Evolutionary conservation across 2,329 filamentous ascomycete species (phyloP), one percentile per base, ranked within the genome.

Genomic region (Fusarium xylarioides): DNA sequence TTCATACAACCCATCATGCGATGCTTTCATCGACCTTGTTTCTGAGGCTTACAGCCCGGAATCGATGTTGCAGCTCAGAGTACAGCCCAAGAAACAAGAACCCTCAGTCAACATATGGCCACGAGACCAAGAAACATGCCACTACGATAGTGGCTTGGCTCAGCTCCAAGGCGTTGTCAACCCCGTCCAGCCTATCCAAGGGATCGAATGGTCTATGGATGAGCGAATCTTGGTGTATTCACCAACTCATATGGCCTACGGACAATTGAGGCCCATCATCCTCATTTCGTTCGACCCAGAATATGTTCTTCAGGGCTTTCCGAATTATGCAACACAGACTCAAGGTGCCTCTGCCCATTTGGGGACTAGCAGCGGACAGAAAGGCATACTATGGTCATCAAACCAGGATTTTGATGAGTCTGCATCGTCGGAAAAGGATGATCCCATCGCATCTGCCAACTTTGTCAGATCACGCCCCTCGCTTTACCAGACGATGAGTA

Each of bases 11-110:
- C 78, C 83, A 18, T 82, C 84, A 4, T 86, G 85, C 68, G 83
- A 83, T 28, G 84, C 89, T 0, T 92, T 89, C 74, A 60, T 92
- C 10, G 91, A 92, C 71, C 78, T 92, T 0, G 88, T 68, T 80
- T 85, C 7, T 54, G 78, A 82, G 79, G 37, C 46, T 28, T 74
- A 49, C 70, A 77, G 4, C 65, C 71, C 79, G n/a, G 68, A 78
- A 8, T 81, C 81, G 56, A 68, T 82, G 23, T 80, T 89, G 18
- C 84, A 86, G 9, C 80, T 92, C 38, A 77, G 79, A 37, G 66
- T 75, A 23, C 74, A 74, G 35, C 70, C 78, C 42, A 78, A 70
- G 54, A 44, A 54, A 42, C 44, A 53, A 18, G 42, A 28, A 19
- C 47, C 66, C 32, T 12, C 50, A 38, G 57, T 65, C 30, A 50